A percentile compares a stretch with the other conserved stretches of the same genome.
Evolutionary conservation across 192 early-diverging fungal species (phyloP).

Genomic region (Geosiphon pyriformis): DNA sequence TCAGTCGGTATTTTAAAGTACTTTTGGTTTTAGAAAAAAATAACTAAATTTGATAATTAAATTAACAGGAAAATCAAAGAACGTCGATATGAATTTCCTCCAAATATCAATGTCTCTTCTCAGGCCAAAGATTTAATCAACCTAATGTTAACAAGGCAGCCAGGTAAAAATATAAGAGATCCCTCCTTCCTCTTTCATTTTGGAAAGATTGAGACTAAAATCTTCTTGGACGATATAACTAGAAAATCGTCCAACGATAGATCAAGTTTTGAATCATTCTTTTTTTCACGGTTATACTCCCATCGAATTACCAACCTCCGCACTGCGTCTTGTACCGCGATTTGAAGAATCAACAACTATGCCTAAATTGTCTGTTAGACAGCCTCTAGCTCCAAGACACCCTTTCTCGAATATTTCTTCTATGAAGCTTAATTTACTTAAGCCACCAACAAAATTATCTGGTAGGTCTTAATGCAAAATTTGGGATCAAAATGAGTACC

Average conservation of each 20-base stretch:
- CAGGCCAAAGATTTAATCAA: slow-evolving; percentile 62
- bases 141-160: slow-evolving; percentile 60
- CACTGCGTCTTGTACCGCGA: background rate
- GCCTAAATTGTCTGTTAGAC: background rate
- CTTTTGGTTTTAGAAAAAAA: background rate
- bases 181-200: too few species aligned
- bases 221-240: too few species aligned
- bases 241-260: slow-evolving; percentile 8
- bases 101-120: slow-evolving; percentile 9
- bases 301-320: background rate
- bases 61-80: slow-evolving; percentile 53
- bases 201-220: too few species aligned
- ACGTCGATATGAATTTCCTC: slow-evolving; percentile 1
- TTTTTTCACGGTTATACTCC: slow-evolving; percentile 9
- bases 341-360: background rate
- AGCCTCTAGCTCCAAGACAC: too few species aligned
- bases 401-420: too few species aligned
- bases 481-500: too few species aligned
- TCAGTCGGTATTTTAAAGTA: slow-evolving; percentile 57
- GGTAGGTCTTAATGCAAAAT: too few species aligned
- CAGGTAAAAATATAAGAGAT: too few species aligned
- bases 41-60: background rate
- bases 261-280: background rate
- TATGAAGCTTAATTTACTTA: too few species aligned
- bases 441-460: too few species aligned